These are phyloP conservation scores for Penicillium sp. DNA, from an alignment of 2,329 filamentous ascomycete genomes.

Conservation along the genomic window DNA sequence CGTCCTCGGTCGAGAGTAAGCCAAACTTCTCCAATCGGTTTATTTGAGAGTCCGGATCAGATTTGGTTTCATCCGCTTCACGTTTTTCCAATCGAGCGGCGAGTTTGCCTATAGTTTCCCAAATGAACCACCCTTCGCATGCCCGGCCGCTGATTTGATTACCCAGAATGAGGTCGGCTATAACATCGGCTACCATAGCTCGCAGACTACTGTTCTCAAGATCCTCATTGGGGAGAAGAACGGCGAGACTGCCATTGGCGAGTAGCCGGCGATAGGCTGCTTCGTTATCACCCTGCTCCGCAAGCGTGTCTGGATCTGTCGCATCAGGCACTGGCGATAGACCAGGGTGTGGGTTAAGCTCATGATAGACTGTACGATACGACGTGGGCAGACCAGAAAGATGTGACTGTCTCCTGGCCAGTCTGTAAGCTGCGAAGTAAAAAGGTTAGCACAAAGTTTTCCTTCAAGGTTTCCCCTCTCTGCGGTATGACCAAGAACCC, in stretches of 20 bases:
- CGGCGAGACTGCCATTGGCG: slow-evolving; percentile 76
- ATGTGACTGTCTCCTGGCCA: slow-evolving; percentile 61
- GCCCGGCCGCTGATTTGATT: slow-evolving; percentile 77
- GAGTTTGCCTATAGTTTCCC: slow-evolving; percentile 77
- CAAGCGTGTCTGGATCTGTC: slow-evolving; percentile 52
- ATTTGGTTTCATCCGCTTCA: slow-evolving; percentile 8
- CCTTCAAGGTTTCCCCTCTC: slow-evolving; percentile 19
- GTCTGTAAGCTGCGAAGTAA: slow-evolving; percentile 66
- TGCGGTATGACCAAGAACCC: slow-evolving; percentile 17
- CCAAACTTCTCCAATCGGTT: slow-evolving; percentile 60
- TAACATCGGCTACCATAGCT: slow-evolving; percentile 79
- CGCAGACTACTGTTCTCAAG: slow-evolving; percentile 84
- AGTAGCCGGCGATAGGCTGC: slow-evolving; percentile 81
- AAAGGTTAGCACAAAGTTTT: slow-evolving; percentile 21
- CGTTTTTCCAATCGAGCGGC: slow-evolving; percentile 50
- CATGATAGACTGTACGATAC: slow-evolving; percentile 75
- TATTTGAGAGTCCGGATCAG: slow-evolving; percentile 23
- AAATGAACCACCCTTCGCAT: slow-evolving; percentile 86
- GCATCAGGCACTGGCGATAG: slow-evolving; percentile 73
- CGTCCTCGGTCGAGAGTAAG: slow-evolving; percentile 48
- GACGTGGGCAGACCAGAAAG: slow-evolving; percentile 63
- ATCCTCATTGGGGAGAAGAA: slow-evolving; percentile 89
- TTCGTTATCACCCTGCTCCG: slow-evolving; percentile 75
- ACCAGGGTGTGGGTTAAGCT: slow-evolving; percentile 76
- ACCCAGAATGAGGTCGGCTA: slow-evolving; percentile 87